A percentile compares a stretch with the other conserved stretches of the same genome.
Conservation (phyloP, 176 grass and related monocot genomes). For the Oryza officinalis region DNA sequence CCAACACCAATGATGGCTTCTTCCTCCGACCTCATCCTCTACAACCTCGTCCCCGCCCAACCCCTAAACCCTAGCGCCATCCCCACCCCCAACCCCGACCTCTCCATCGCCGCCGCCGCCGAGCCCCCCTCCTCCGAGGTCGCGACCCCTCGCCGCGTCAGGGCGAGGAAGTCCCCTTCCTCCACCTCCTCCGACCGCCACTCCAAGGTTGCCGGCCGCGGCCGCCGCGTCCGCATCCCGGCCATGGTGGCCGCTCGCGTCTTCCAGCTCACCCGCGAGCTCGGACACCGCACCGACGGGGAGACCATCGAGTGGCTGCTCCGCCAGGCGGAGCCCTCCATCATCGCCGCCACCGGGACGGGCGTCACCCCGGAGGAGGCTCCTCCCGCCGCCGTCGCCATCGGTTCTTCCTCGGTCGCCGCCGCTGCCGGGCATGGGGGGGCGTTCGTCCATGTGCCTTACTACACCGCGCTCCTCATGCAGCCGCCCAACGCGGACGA, state of each 20-base stretch:
- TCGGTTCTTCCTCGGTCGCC: conserved; percentile 16
- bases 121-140: background rate
- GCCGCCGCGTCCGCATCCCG: conserved; percentile 79
- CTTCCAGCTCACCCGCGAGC: conserved; percentile 89
- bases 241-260: conserved; percentile 70
- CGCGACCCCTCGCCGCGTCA: background rate
- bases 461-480: conserved; percentile 59
- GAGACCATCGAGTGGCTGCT: conserved; percentile 98
- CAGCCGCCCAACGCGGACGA: conserved; percentile 16
- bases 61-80: conserved; percentile 41
- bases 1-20: conserved; percentile 46
- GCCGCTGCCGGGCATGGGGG: background rate
- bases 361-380: conserved; percentile 64
- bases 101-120: conserved; percentile 12
- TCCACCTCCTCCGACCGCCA: conserved; percentile 51
- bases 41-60: conserved; percentile 50
- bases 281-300: conserved; percentile 70
- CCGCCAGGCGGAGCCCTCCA: conserved; percentile 84
- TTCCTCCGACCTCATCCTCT: conserved; percentile 52
- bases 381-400: conserved; percentile 38
- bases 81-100: background rate
- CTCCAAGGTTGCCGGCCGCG: conserved; percentile 71
- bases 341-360: conserved; percentile 78
- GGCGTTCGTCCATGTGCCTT: conserved; percentile 31
- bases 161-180: background rate